phyloP scores from a whole-genome alignment of 805 yeast genomes.

The Candida jianshihensis region DNA sequence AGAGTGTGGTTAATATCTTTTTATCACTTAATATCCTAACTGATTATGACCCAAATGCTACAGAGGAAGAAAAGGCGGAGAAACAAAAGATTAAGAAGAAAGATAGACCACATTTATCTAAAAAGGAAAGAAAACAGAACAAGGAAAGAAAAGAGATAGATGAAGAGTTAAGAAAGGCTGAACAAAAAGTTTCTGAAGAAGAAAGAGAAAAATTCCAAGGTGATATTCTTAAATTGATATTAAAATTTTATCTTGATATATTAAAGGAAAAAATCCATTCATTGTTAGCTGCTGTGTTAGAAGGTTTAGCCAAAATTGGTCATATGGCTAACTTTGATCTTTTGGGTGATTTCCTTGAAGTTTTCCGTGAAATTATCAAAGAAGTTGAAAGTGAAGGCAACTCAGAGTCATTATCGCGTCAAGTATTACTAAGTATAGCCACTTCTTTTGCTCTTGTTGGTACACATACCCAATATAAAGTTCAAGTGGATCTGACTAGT shows the following conservation, averaged over 20 bases:
- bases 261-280: slow-evolving; percentile 55
- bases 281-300: slow-evolving; percentile 80
- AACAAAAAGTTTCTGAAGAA: slow-evolving; percentile 78
- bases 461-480: slow-evolving; percentile 64
- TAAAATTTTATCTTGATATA: slow-evolving; percentile 72
- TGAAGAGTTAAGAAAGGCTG: slow-evolving; percentile 82
- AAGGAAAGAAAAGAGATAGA: slow-evolving; percentile 85
- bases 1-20: slow-evolving; percentile 67
- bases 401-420: slow-evolving; percentile 47
- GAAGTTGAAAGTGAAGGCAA: slow-evolving; percentile 42
- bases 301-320: slow-evolving; percentile 86
- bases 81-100: slow-evolving; percentile 62
- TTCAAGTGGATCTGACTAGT: slow-evolving; percentile 73
- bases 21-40: slow-evolving; percentile 58
- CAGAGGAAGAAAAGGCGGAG: slow-evolving; percentile 36
- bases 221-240: slow-evolving; percentile 65
- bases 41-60: slow-evolving; percentile 66
- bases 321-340: slow-evolving; percentile 89
- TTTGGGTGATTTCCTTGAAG: slow-evolving; percentile 87
- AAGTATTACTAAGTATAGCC: slow-evolving; percentile 72
- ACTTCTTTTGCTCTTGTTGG: slow-evolving; percentile 85
- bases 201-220: slow-evolving; percentile 84
- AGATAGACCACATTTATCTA: slow-evolving; percentile 86
- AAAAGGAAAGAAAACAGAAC: slow-evolving; percentile 79
- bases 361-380: slow-evolving; percentile 70